A percentile compares a stretch with the other conserved stretches of the same genome.
Conservation (phyloP, 495 filamentous ascomycete species). For the Penicillium odoratum region DNA sequence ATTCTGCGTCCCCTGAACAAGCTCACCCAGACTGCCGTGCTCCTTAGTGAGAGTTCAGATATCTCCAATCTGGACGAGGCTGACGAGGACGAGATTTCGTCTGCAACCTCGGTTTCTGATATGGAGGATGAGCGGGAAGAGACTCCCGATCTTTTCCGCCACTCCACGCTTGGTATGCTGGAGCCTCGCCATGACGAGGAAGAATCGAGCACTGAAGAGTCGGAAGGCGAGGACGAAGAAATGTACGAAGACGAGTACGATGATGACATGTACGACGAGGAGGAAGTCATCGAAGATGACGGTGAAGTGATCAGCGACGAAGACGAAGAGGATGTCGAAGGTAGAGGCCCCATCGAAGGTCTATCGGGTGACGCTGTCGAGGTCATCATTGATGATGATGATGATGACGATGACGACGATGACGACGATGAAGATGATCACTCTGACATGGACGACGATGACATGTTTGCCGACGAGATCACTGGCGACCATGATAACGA, state of each 20-base stretch:
- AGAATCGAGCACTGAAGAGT: constrained; percentile 63
- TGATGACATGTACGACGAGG: constrained; percentile 89
- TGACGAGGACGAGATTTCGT: constrained; percentile 85
- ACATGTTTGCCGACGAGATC: constrained; percentile 54
- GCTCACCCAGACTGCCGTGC: constrained; percentile 82
- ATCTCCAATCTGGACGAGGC: constrained; percentile 66
- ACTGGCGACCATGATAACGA: constrained; percentile 66
- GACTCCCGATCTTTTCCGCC: constrained; percentile 94
- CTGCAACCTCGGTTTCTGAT: constrained; percentile 86
- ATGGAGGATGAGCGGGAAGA: constrained; percentile 88
- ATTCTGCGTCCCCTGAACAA: constrained; percentile 86
- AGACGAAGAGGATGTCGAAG: constrained; percentile 51
- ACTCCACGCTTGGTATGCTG: constrained; percentile 93
- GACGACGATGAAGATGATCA: constrained; percentile 67
- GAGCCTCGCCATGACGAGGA: constrained; percentile 81
- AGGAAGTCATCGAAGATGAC: constrained; percentile 72
- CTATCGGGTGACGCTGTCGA: constrained; percentile 80
- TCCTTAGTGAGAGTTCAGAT: constrained; percentile 76
- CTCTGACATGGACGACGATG: constrained; percentile 54
- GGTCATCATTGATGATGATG: constrained; percentile 80
- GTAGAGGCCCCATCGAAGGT: constrained; percentile 66
- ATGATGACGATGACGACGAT: constrained; percentile 62
- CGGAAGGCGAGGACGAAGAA: constrained; percentile 74
- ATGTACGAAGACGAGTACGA: constrained; percentile 84
- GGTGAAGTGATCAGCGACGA: constrained; percentile 88